Base-by-base conservation (phyloP, 23 red algal species). In the Agarophyton chilense region DNA sequence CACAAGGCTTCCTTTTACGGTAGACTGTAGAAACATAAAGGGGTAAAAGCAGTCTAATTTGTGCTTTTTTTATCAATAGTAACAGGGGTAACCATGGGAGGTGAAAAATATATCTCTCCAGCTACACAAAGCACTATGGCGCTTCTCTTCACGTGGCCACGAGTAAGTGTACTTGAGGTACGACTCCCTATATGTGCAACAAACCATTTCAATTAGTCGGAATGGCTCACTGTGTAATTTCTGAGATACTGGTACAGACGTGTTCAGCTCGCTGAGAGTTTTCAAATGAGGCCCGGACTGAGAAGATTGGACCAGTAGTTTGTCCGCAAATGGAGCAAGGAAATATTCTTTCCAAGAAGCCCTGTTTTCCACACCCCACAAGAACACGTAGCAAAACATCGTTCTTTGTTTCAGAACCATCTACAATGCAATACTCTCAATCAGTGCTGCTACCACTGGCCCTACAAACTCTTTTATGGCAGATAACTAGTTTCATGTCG, bases 181-280 rank as follows among this genome's bases (percentile, higher is more conserved):
- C n/a, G n/a, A n/a, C n/a, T n/a, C n/a, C n/a, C n/a, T n/a, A 67
- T 39, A 36, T 67, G 62, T 67, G 62, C 62, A 67, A 36, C 62
- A 67, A 39, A 39, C 62, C 62, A 67, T 36, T 67, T 67, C 62
- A 67, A 40, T 4, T 36, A 67, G 4, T 36, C 62, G 29, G 7
- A 67, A 67, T 67, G 62, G 62, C 62, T 35, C 62, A 11, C 2
- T 67, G 10, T 36, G 12, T 11, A 5, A 6, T 12, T 12, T 67
- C 10, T 67, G 29, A 67, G 62, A 39, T 67, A 36, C 36, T 16
- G 4, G 35, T 26, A 36, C 12, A 5, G 62, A 4, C 22, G 36
- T 67, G 4, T 35, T 67, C 62, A 14, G 22, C 26, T 35, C 26
- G 12, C 2, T 40, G 28, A 39, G 29, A 67, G 62, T 26, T 67